These are phyloP conservation scores for Teratosphaeriaceae sp. DNA, from an alignment of 2,329 filamentous ascomycete species.

Conservation along the genomic window DNA sequence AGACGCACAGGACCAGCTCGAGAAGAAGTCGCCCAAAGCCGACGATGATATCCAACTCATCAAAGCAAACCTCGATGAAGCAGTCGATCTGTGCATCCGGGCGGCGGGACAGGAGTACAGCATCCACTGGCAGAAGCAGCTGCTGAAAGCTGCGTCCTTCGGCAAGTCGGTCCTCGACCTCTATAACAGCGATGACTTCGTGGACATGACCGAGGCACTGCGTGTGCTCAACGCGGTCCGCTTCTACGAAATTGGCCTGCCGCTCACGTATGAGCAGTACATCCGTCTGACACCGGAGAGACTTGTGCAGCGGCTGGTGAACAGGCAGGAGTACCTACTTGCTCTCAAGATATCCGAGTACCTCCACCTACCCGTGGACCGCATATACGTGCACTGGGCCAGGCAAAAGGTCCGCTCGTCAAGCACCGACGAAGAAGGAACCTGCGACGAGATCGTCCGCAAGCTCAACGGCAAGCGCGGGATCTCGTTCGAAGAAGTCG, in stretches of 20 bases:
- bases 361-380: conserved; percentile 75
- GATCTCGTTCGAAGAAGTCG: conserved; percentile 93
- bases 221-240: conserved; percentile 88
- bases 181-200: conserved; percentile 97
- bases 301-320: conserved; percentile 78
- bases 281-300: conserved; percentile 82
- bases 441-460: conserved; percentile 80
- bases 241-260: conserved; percentile 84
- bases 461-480: conserved; percentile 81
- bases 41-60: conserved; percentile 98
- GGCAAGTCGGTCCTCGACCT: conserved; percentile 96
- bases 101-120: conserved; percentile 91
- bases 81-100: conserved; percentile 88
- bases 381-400: conserved; percentile 95
- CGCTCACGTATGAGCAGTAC: conserved; percentile 90
- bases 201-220: conserved; percentile 93
- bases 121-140: conserved; percentile 85
- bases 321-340: conserved; percentile 83
- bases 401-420: conserved; percentile 86
- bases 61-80: conserved; percentile 76
- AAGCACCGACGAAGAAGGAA: conserved; percentile 76
- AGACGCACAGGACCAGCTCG: conserved; percentile 84
- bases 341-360: conserved; percentile 85
- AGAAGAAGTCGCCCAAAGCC: conserved; percentile 90
- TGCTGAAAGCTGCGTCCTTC: conserved; percentile 94